These are phyloP conservation scores for Hymenoscyphus occultus DNA, from an alignment of 2,329 filamentous ascomycete genomes.

Conservation along the genomic window DNA sequence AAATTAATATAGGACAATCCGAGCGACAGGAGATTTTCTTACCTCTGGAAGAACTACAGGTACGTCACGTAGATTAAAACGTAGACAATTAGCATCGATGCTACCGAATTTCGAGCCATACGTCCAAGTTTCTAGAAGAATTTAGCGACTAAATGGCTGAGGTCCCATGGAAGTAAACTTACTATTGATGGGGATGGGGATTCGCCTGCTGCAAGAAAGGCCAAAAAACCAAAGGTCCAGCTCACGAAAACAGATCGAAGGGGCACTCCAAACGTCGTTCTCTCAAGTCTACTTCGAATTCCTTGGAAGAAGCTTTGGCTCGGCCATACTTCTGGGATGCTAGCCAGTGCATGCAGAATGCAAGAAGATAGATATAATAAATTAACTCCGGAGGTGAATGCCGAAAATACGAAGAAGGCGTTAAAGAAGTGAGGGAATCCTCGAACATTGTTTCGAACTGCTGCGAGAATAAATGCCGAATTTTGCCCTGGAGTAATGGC, in stretches of 20 bases:
- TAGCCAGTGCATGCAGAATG: slow-evolving; percentile 43
- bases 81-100: slow-evolving; percentile 40
- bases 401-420: slow-evolving; percentile 45
- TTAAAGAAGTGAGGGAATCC: slow-evolving; percentile 43
- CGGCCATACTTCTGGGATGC: slow-evolving; percentile 41
- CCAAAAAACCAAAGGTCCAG: slow-evolving; percentile 40
- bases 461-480: slow-evolving; percentile 41
- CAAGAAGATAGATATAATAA: slow-evolving; percentile 43
- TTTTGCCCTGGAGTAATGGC: slow-evolving; percentile 33
- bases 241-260: slow-evolving; percentile 39
- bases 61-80: slow-evolving; percentile 37
- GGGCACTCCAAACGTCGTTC: slow-evolving; percentile 40
- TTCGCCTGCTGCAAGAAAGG: slow-evolving; percentile 39
- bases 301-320: slow-evolving; percentile 35
- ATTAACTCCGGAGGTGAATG: slow-evolving; percentile 42
- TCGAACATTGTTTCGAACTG: slow-evolving; percentile 40
- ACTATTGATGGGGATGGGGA: slow-evolving; percentile 15
- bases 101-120: slow-evolving; percentile 38
- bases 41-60: slow-evolving; percentile 34
- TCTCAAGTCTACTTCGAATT: slow-evolving; percentile 36
- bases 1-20: neutral
- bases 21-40: neutral
- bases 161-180: neutral
- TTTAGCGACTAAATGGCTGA: slow-evolving; percentile 5
- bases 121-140: slow-evolving; percentile 36